Base-by-base conservation (phyloP, 768 basidiomycete genomes). In the Leccinum broughii region DNA sequence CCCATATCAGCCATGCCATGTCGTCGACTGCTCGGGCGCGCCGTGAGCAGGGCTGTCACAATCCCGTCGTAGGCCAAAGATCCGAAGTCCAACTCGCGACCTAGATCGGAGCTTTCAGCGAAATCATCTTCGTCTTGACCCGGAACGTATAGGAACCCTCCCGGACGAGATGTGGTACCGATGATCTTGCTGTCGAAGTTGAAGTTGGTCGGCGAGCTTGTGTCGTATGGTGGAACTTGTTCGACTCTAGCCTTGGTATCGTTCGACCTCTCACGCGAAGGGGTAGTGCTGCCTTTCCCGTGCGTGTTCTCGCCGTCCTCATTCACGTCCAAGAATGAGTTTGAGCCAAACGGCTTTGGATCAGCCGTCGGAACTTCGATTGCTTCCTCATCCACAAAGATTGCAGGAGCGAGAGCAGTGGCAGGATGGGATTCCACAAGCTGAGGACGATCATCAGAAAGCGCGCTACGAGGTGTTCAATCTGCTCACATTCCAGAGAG, bases 341-440 rank as follows among this genome's bases (percentile, higher is more conserved):
- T 61, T 56, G 50, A 60, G 1, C 61, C 68, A 24, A 53, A 57
- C 5, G 46, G 54, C 6, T 32, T 55, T 20, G 55, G 54, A 0
- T 55, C 67, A 15, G 56, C 37, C n/a, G 6, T 26, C 0, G 66
- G 58, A 30, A 34, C n/a, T 15, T 61, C 56, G 3, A 37, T 34
- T 2, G 55, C 55, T 56, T 70, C 68, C 11, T 63, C 57, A 52
- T 69, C 68, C 51, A 69, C 66, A 34, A 17, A 55, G 5, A 70
- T 69, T 15, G 66, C 55, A 2, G 62, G 68, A 6, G 66, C 13
- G 28, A 44, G 62, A 41, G 58, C 9, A 14, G 63, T 70, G 11
- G 49, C 63, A 22, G 63, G 58, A 44, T 65, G 60, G 52, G n/a
- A 60, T 2, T 69, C 69, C 0, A 70, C 62, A 3, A 55, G 20